Evolutionary conservation across 768 basidiomycete genomes (phyloP).

Genomic region (Rhizopogon rudus): DNA sequence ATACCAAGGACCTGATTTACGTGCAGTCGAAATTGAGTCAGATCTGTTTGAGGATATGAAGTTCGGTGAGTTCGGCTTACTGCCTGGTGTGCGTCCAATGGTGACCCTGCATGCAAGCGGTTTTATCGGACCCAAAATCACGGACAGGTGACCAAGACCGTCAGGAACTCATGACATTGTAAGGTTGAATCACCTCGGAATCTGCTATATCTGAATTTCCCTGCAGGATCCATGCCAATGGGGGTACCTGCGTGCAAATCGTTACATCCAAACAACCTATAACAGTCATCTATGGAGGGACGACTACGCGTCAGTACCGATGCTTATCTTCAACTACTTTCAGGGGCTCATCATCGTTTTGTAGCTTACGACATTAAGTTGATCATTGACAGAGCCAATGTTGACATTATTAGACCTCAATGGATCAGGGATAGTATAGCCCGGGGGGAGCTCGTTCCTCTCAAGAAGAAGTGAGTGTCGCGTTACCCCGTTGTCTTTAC

Average conservation of each 20-base stretch:
- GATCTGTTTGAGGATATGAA: slow-evolving; percentile 69
- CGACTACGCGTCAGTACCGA: slow-evolving; percentile 52
- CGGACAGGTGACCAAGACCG: slow-evolving; percentile 65
- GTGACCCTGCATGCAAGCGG: slow-evolving; percentile 41
- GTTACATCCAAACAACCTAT: slow-evolving; percentile 48
- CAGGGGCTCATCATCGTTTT: neutral
- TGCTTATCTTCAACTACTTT: neutral
- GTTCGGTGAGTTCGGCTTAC: slow-evolving; percentile 57
- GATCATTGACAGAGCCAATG: slow-evolving; percentile 61
- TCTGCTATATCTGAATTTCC: slow-evolving; percentile 1
- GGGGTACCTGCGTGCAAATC: slow-evolving; percentile 62
- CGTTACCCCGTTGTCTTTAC: neutral
- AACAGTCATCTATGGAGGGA: slow-evolving; percentile 66
- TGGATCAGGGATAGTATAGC: slow-evolving; percentile 84
- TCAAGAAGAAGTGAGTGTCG: slow-evolving; percentile 58
- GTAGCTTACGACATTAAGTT: slow-evolving; percentile 68
- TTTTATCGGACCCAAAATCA: slow-evolving; percentile 71
- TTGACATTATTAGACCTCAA: slow-evolving; percentile 71
- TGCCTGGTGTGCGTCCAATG: neutral
- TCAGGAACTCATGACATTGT: slow-evolving; percentile 65
- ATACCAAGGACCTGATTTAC: slow-evolving; percentile 60
- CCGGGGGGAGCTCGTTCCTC: slow-evolving; percentile 47
- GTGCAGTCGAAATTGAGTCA: slow-evolving; percentile 53
- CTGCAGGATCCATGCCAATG: slow-evolving; percentile 62
- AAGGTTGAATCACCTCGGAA: slow-evolving; percentile 10